These are phyloP conservation scores for Ophiognomonia clavigignenti-juglandacearum DNA, from an alignment of 2,329 filamentous ascomycete genomes.

Conservation along the genomic window DNA sequence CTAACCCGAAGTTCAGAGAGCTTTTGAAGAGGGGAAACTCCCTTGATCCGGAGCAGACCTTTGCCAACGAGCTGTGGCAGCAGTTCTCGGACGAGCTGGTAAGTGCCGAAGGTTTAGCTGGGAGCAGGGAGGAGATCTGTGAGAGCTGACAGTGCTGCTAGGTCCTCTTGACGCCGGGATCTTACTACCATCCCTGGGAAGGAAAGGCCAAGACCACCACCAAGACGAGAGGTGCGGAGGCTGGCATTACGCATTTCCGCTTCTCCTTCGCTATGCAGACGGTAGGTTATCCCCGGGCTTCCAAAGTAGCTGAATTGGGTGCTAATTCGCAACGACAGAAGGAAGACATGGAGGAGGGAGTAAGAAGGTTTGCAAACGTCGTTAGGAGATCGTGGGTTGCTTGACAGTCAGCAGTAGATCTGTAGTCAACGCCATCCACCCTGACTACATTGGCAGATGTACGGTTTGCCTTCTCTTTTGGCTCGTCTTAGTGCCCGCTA, in stretches of 20 bases:
- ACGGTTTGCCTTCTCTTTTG: too few species aligned
- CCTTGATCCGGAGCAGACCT: slow-evolving; percentile 21
- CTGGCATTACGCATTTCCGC: slow-evolving; percentile 22
- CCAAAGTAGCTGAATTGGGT: not conserved
- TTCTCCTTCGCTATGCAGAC: slow-evolving; percentile 25
- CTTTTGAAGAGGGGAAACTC: slow-evolving; percentile 16
- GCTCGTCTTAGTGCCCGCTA: too few species aligned
- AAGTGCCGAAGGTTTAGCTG: slow-evolving; percentile 5
- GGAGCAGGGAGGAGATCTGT: not conserved
- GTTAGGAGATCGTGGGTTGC: not conserved
- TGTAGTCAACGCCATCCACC: too few species aligned
- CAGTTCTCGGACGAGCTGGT: slow-evolving; percentile 18
- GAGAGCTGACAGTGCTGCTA: slow-evolving; percentile 2
- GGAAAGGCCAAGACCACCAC: slow-evolving; percentile 22
- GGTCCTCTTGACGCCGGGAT: slow-evolving; percentile 26
- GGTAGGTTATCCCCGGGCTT: slow-evolving; percentile 17
- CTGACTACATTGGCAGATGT: too few species aligned
- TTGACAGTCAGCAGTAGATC: too few species aligned
- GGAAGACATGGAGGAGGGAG: not conserved
- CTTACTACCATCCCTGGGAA: slow-evolving; percentile 28
- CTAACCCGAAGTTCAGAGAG: slow-evolving; percentile 15
- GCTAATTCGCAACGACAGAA: not conserved
- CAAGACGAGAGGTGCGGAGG: slow-evolving; percentile 20
- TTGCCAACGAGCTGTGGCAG: slow-evolving; percentile 19
- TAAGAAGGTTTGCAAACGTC: not conserved